phyloP scores from a whole-genome alignment of 495 filamentous ascomycete species.

The Penicillium diatomitis region DNA sequence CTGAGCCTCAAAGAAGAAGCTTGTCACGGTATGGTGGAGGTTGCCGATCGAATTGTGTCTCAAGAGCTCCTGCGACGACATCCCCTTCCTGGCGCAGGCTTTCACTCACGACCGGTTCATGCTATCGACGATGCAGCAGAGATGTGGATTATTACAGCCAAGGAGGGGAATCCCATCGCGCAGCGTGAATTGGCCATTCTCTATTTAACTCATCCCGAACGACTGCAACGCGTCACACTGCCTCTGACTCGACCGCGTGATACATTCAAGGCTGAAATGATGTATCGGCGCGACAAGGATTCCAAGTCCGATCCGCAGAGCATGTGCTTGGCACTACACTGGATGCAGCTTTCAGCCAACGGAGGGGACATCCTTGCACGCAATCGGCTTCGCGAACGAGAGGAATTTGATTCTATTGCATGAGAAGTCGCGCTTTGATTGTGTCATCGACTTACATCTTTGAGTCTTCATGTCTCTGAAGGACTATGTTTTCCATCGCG shows the following conservation, averaged over 20 bases:
- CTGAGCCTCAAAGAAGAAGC: slow-evolving; percentile 84
- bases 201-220: slow-evolving; percentile 86
- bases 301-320: slow-evolving; percentile 71
- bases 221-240: slow-evolving; percentile 73
- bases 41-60: slow-evolving; percentile 41
- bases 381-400: slow-evolving; percentile 70
- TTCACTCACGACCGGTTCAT: slow-evolving; percentile 28
- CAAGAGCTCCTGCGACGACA: slow-evolving; percentile 34
- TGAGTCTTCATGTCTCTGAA: too few species aligned
- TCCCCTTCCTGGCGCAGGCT: slow-evolving; percentile 31
- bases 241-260: slow-evolving; percentile 79
- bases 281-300: slow-evolving; percentile 48
- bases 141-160: slow-evolving; percentile 92
- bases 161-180: slow-evolving; percentile 86
- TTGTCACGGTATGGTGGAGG: slow-evolving; percentile 81
- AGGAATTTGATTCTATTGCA: slow-evolving; percentile 48
- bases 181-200: slow-evolving; percentile 91
- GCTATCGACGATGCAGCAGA: slow-evolving; percentile 74
- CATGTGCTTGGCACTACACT: slow-evolving; percentile 95
- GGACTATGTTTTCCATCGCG: too few species aligned
- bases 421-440: slow-evolving; percentile 9
- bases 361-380: slow-evolving; percentile 83
- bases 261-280: slow-evolving; percentile 83
- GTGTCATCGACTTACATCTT: too few species aligned
- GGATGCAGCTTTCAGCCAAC: slow-evolving; percentile 87